Conservation (phyloP, 352 stramenopile genomes). For the Pythium aphanidermatum region DNA sequence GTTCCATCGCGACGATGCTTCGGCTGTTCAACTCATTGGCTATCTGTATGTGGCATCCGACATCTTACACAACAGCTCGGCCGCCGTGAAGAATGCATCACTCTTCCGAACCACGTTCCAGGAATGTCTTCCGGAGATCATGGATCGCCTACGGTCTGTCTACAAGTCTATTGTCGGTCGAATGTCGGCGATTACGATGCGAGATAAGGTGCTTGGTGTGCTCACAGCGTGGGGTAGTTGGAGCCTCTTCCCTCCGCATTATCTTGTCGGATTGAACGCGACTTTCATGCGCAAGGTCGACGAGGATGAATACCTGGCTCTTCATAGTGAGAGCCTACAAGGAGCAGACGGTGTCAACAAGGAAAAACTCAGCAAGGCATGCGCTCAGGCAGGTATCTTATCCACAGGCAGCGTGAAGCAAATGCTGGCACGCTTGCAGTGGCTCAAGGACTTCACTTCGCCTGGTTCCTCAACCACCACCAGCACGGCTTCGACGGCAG, state of each 20-base stretch:
- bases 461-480: too few species aligned
- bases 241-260: slow-evolving; percentile 70
- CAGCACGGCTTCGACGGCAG: too few species aligned
- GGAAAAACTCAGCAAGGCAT: slow-evolving; percentile 50
- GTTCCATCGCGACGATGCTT: slow-evolving; percentile 34
- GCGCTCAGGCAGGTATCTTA: slow-evolving; percentile 54
- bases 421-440: slow-evolving; percentile 45
- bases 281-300: slow-evolving; percentile 74
- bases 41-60: slow-evolving; percentile 83
- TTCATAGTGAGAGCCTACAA: background rate
- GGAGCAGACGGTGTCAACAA: too few species aligned
- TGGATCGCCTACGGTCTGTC: slow-evolving; percentile 42
- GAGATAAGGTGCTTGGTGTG: slow-evolving; percentile 73
- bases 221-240: slow-evolving; percentile 72
- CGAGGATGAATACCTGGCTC: slow-evolving; percentile 34
- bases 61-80: slow-evolving; percentile 88
- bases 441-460: slow-evolving; percentile 68
- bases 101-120: slow-evolving; percentile 86
- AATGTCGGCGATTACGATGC: slow-evolving; percentile 79
- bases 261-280: slow-evolving; percentile 73
- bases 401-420: slow-evolving; percentile 34
- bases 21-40: slow-evolving; percentile 44
- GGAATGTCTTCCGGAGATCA: slow-evolving; percentile 67
- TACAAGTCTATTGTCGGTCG: slow-evolving; percentile 55
- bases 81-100: slow-evolving; percentile 84